These are phyloP conservation scores for Rhizopus delemar DNA, from an alignment of 371 early-diverging fungal genomes.

Conservation along the genomic window DNA sequence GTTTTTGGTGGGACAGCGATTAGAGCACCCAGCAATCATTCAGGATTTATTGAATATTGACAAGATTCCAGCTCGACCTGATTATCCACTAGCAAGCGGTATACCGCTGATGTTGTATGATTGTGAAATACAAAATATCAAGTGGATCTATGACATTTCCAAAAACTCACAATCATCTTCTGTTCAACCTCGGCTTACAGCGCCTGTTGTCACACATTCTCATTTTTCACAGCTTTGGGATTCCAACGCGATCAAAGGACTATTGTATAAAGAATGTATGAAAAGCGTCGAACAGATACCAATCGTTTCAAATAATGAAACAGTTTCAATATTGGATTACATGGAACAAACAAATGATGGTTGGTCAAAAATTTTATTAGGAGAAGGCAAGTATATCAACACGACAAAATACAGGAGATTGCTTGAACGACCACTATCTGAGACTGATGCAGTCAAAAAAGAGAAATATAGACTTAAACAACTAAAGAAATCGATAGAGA, in stretches of 20 bases:
- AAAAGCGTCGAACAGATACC: conserved; percentile 9
- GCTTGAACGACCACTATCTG: conserved; percentile 33
- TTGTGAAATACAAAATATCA: conserved; percentile 71
- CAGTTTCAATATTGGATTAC: conserved; percentile 3
- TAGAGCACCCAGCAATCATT: conserved; percentile 40
- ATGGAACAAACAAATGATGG: conserved; percentile 2
- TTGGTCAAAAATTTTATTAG: conserved; percentile 27
- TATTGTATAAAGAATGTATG: conserved; percentile 38
- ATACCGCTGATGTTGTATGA: conserved; percentile 86
- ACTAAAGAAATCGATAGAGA: conserved; percentile 21
- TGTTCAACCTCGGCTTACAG: conserved; percentile 2
- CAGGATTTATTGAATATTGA: conserved; percentile 36
- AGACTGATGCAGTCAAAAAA: conserved; percentile 49
- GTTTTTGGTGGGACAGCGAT: conserved; percentile 74
- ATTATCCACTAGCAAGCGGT: conserved; percentile 73
- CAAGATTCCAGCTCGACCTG: conserved; percentile 37
- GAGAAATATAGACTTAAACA: conserved; percentile 44
- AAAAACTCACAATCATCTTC: conserved; percentile 9
- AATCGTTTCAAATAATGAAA: conserved; percentile 6
- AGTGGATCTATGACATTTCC: conserved; percentile 45
- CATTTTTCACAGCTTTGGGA: conserved; percentile 55
- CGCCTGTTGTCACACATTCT: conserved; percentile 38
- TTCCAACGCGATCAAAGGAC: conserved; percentile 44
- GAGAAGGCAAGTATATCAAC: conserved; percentile 34
- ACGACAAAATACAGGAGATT: conserved; percentile 30